These are phyloP conservation scores for Gracilaria domingensis DNA, from an alignment of 23 red algal genomes.

Conservation along the genomic window DNA sequence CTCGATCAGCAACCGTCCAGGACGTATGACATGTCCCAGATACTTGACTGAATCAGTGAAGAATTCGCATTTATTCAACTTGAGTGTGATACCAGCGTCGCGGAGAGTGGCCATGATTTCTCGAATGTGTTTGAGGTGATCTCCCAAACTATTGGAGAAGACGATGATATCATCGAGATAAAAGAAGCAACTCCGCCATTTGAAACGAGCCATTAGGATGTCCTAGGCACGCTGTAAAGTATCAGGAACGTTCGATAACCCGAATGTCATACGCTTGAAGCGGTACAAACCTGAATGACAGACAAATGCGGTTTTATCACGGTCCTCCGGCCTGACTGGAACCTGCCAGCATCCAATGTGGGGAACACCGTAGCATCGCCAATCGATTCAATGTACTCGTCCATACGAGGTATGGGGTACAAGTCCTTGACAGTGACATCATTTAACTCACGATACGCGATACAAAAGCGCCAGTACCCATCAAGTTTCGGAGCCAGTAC, in stretches of 20 bases:
- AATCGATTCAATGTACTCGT: constrained; percentile 57
- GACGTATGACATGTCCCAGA: constrained; percentile 50
- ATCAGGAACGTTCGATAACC: no score
- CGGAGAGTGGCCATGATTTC: not conserved
- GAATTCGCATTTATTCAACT: constrained; percentile 39
- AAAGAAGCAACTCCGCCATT: constrained; percentile 17
- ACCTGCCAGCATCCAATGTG: constrained; percentile 54
- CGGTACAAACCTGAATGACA: constrained; percentile 12
- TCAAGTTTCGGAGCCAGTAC: constrained; percentile 42
- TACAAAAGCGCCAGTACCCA: constrained; percentile 30
- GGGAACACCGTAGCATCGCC: constrained; percentile 34
- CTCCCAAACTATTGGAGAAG: constrained; percentile 19
- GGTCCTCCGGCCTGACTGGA: not conserved
- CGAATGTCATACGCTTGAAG: not conserved
- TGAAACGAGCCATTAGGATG: not conserved
- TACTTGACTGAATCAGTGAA: not conserved
- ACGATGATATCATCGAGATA: constrained; percentile 45
- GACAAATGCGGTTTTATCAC: constrained; percentile 18
- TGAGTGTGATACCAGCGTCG: constrained; percentile 25
- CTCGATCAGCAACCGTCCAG: constrained; percentile 10
- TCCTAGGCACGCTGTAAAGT: no score
- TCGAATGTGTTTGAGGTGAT: constrained; percentile 24
- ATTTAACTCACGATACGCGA: constrained; percentile 37
- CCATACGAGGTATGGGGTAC: constrained; percentile 45
- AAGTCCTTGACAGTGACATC: constrained; percentile 22